Percentiles rank a stretch among this genome's conserved stretches.
phyloP scores from a whole-genome alignment of 352 stramenopile genomes.

The Phytophthora pinifolia region DNA sequence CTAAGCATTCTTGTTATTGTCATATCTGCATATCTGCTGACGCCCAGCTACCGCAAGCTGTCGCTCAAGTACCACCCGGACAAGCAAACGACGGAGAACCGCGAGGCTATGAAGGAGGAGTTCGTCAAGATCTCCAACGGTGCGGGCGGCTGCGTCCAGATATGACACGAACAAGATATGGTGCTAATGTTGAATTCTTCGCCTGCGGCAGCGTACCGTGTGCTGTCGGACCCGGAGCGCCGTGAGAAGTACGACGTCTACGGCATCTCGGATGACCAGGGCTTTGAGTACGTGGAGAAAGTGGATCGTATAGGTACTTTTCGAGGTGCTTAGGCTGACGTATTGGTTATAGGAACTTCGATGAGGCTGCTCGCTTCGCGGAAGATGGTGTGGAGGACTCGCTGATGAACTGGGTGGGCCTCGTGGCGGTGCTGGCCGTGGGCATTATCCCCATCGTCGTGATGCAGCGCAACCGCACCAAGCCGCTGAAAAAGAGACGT shows the following conservation, averaged over 20 bases:
- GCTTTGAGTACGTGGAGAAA: conserved; percentile 56
- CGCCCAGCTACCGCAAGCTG: conserved; percentile 86
- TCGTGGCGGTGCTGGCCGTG: conserved; percentile 52
- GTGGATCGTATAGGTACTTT: not conserved
- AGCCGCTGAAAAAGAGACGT: conserved; percentile 71
- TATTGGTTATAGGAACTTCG: conserved; percentile 60
- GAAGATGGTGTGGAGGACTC: conserved; percentile 71
- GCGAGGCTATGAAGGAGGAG: conserved; percentile 60
- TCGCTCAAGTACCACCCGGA: conserved; percentile 95
- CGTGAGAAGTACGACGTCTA: conserved; percentile 83
- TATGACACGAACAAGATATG: not conserved
- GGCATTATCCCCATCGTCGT: conserved; percentile 64
- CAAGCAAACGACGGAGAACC: conserved; percentile 83
- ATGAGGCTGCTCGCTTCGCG: conserved; percentile 68
- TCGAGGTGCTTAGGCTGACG: conserved; percentile 1
- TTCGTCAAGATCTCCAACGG: conserved; percentile 84
- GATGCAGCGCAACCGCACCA: conserved; percentile 75
- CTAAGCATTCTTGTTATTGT: conserved; percentile 7
- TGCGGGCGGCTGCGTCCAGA: conserved; percentile 14
- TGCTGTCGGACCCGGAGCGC: conserved; percentile 71
- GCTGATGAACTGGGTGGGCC: conserved; percentile 68
- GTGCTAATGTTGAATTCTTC: conserved; percentile 6
- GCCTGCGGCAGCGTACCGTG: conserved; percentile 54
- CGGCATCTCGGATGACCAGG: conserved; percentile 74
- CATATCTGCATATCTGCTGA: not conserved